These are phyloP conservation scores for Epichloe gansuensis DNA, from an alignment of 2,329 filamentous ascomycete genomes.

Conservation along the genomic window DNA sequence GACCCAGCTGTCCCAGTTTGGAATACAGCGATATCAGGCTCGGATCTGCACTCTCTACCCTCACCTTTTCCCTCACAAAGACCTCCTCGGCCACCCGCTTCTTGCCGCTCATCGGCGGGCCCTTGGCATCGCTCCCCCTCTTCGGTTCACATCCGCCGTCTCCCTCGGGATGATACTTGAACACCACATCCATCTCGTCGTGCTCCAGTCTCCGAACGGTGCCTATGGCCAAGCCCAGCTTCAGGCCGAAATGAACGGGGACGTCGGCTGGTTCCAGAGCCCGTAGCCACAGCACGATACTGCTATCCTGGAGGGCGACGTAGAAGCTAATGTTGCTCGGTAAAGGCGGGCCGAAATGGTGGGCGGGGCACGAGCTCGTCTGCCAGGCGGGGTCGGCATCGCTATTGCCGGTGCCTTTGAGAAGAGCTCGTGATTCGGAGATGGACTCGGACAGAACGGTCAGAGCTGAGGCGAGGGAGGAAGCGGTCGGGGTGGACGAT, in stretches of 20 bases:
- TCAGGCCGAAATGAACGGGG: constrained; percentile 49
- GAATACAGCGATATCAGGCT: constrained; percentile 72
- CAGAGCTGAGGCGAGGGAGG: constrained; percentile 43
- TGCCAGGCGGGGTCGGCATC: constrained; percentile 32
- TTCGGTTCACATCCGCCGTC: constrained; percentile 16
- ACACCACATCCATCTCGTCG: constrained; percentile 70
- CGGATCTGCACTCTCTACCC: constrained; percentile 81
- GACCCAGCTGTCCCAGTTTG: constrained; percentile 67
- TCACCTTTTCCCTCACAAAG: constrained; percentile 77
- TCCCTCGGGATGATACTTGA: constrained; percentile 42
- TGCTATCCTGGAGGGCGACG: constrained; percentile 57
- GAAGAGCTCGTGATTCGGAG: constrained; percentile 37
- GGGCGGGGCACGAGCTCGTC: constrained; percentile 28
- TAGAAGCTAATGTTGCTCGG: constrained; percentile 62
- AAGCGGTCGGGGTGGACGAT: constrained; percentile 44
- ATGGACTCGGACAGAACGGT: constrained; percentile 43
- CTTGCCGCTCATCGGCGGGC: constrained; percentile 13
- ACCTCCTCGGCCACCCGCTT: constrained; percentile 42
- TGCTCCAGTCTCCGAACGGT: constrained; percentile 54
- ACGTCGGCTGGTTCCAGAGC: constrained; percentile 56
- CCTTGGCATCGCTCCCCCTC: constrained; percentile 10
- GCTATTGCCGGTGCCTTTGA: constrained; percentile 39
- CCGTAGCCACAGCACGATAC: constrained; percentile 57
- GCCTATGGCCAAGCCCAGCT: constrained; percentile 58
- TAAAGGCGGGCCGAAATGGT: constrained; percentile 30